Conservation (phyloP, 1,284 basidiomycete species). For the Trichosporon ovoides region DNA sequence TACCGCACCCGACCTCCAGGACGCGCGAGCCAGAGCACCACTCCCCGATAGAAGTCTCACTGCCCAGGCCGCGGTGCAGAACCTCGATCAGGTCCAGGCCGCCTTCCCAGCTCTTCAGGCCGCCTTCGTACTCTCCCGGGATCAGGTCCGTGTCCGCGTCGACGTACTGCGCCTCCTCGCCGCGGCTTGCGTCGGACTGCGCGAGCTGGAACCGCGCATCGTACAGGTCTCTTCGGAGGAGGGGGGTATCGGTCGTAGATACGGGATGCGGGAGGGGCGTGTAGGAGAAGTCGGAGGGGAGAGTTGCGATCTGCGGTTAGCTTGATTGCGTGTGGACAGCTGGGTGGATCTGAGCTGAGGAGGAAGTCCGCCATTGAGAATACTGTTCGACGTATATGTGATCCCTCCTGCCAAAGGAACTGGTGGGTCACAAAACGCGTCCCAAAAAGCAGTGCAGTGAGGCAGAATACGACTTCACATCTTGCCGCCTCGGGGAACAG, state of each 20-base stretch:
- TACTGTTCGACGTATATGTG: too few relatives aligned
- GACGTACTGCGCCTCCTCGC: conserved; percentile 53
- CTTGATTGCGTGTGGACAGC: neutral
- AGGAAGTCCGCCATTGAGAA: too few relatives aligned
- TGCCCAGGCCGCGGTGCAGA: neutral
- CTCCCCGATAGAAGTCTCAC: neutral
- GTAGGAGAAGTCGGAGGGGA: conserved; percentile 44
- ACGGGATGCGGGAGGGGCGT: conserved; percentile 32
- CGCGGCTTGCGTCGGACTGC: conserved; percentile 9
- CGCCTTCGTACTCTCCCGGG: conserved; percentile 90
- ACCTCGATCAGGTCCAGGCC: conserved; percentile 72
- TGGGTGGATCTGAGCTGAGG: too few relatives aligned
- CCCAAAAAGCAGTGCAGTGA: too few relatives aligned
- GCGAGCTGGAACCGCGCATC: conserved; percentile 91
- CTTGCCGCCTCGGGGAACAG: too few relatives aligned
- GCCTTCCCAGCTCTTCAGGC: conserved; percentile 97
- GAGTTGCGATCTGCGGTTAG: conserved; percentile 29
- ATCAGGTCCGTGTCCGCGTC: conserved; percentile 84
- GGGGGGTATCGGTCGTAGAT: conserved; percentile 17
- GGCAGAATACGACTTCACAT: too few relatives aligned
- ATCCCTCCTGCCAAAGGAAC: too few relatives aligned
- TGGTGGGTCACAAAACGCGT: too few relatives aligned
- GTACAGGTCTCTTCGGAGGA: conserved; percentile 75
- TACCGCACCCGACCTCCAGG: conserved; percentile 86
- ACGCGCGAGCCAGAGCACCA: conserved; percentile 51